Evolutionary conservation across 345 rosid species (phyloP).

Genomic region (Pugionium cornutum): DNA sequence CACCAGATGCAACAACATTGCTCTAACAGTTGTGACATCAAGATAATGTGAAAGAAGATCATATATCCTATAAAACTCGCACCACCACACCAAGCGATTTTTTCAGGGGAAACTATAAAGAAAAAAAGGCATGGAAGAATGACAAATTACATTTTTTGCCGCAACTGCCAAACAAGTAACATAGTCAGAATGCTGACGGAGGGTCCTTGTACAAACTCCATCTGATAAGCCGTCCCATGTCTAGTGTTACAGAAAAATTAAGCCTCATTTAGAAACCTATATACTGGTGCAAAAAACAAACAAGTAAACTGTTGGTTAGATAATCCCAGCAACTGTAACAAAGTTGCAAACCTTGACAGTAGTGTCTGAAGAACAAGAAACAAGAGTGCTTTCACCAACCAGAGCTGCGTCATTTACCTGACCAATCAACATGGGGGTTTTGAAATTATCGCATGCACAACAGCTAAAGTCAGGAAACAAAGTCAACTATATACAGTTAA

Average conservation of each 20-base stretch:
- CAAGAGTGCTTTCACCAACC: slow-evolving; percentile 77
- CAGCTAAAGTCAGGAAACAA: neutral
- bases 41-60: slow-evolving; percentile 45
- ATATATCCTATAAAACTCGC: slow-evolving; percentile 7
- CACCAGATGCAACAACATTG: slow-evolving; percentile 97
- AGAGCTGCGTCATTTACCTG: slow-evolving; percentile 90
- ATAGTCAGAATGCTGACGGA: slow-evolving; percentile 95
- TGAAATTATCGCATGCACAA: slow-evolving; percentile 12
- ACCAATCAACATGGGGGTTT: slow-evolving; percentile 32
- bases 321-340: slow-evolving; percentile 12
- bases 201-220: slow-evolving; percentile 82
- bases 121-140: slow-evolving; percentile 32
- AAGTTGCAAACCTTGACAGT: slow-evolving; percentile 75
- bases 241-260: slow-evolving; percentile 44
- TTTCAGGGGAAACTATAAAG: slow-evolving; percentile 18
- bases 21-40: slow-evolving; percentile 77
- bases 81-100: slow-evolving; percentile 9
- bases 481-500: slow-evolving; percentile 19
- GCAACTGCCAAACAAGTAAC: slow-evolving; percentile 94
- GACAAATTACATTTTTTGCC: slow-evolving; percentile 78
- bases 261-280: slow-evolving; percentile 13
- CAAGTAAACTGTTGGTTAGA: neutral
- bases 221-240: slow-evolving; percentile 86
- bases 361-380: slow-evolving; percentile 94
- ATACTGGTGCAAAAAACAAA: slow-evolving; percentile 19